Base-by-base conservation (phyloP, 306 rosid genomes). In the Quercus bicolor region DNA sequence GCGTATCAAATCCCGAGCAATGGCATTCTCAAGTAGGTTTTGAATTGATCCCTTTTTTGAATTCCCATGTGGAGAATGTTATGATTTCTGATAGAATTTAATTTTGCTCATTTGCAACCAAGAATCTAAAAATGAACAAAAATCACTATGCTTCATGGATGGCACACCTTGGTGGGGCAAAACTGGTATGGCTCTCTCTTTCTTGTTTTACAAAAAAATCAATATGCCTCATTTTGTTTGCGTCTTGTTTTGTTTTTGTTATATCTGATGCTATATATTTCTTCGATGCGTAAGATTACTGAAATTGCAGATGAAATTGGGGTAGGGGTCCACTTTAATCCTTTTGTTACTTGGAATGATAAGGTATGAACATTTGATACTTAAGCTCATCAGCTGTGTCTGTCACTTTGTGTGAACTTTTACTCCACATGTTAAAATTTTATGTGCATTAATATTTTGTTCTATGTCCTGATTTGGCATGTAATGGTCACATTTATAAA, bases 301-400 rank as follows among this genome's bases (percentile, higher is more conserved):
- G 80, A 57, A 56, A 91, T 92, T 84, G 97, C 98, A 14, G 96
- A 92, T 84, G 77, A 54, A 77, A 78, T 95, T 79, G 98, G 98
- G 5, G 94, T 91, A 24, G 98, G 98, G 71, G 97, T 92, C 74
- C 97, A 95, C 79, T 95, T 95, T 88, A 95, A 95, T 83, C 97
- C 98, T 76, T 92, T 88, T 80, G 95, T 91, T 75, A 82, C 77
- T 40, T 95, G 97, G 97, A 83, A 88, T 37, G 85, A 91, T 68
- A 95, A 92, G 98, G 98, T 95, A 87, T 71, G 43, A 24, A 64
- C 52, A 45, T 74, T 48, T 78, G 21, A 59, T 77, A 64, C 28
- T 28, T 80, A n/a, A 24, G 53, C 57, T 23, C 26, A 34, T 73
- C 3, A 48, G 19, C 24, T 77, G 48, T 20, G 72, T 11, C 52